phyloP scores from a whole-genome alignment of 2,329 filamentous ascomycete genomes.

The Dryadomyces quercus-mongolicae region DNA sequence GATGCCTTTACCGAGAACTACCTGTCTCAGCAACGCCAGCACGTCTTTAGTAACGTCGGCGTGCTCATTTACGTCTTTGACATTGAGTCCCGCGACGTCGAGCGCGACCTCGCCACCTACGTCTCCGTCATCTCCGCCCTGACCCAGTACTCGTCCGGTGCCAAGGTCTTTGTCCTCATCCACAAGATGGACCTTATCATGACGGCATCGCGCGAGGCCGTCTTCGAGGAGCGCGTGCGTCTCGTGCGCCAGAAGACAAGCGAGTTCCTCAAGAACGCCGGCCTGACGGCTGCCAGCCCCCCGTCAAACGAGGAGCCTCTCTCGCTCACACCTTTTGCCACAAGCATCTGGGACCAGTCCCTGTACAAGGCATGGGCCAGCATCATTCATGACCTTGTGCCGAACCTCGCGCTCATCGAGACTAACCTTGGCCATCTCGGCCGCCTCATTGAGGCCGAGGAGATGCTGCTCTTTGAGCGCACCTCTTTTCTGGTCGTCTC shows the following conservation, averaged over 20 bases:
- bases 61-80: slow-evolving; percentile 99
- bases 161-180: slow-evolving; percentile 86
- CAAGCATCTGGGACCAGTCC: slow-evolving; percentile 97
- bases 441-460: slow-evolving; percentile 78
- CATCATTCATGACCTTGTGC: slow-evolving; percentile 96
- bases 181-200: slow-evolving; percentile 99
- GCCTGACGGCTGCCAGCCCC: slow-evolving; percentile 13
- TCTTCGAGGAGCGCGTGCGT: slow-evolving; percentile 74
- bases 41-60: slow-evolving; percentile 93
- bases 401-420: slow-evolving; percentile 82
- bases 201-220: slow-evolving; percentile 59
- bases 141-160: slow-evolving; percentile 66
- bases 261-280: slow-evolving; percentile 32
- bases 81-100: slow-evolving; percentile 89
- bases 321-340: slow-evolving; percentile 78
- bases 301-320: slow-evolving; percentile 28
- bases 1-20: slow-evolving; percentile 99
- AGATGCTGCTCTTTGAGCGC: slow-evolving; percentile 88
- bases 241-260: slow-evolving; percentile 63
- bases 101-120: slow-evolving; percentile 87
- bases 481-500: slow-evolving; percentile 96
- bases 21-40: slow-evolving; percentile 84
- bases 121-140: slow-evolving; percentile 80
- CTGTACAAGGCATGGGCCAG: slow-evolving; percentile 97
- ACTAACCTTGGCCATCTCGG: slow-evolving; percentile 72